phyloP scores from a whole-genome alignment of 2,329 filamentous ascomycete species.

The Calycina herbarum region DNA sequence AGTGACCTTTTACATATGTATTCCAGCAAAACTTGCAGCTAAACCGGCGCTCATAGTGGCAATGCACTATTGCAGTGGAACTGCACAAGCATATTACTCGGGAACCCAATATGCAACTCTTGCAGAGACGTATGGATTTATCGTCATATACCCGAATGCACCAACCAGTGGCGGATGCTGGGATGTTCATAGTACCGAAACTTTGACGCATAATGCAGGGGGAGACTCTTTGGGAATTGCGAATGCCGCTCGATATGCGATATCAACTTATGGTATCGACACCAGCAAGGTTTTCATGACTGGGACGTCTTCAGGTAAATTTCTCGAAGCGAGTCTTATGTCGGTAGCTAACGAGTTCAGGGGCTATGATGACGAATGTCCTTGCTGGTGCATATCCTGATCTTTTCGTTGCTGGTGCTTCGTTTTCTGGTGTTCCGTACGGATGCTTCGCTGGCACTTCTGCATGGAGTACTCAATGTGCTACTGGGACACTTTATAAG shows the following conservation, averaged over 20 bases:
- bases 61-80: slow-evolving; percentile 39
- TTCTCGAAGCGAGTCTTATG: no score
- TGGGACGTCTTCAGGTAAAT: slow-evolving; percentile 44
- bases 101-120: slow-evolving; percentile 51
- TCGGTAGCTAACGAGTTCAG: no score
- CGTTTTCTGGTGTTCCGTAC: slow-evolving; percentile 16
- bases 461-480: slow-evolving; percentile 33
- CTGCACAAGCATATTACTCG: slow-evolving; percentile 34
- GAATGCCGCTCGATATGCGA: slow-evolving; percentile 56
- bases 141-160: slow-evolving; percentile 56
- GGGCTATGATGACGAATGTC: slow-evolving; percentile 50
- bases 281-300: slow-evolving; percentile 52
- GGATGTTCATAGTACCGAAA: slow-evolving; percentile 53
- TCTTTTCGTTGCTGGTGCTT: slow-evolving; percentile 33
- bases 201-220: slow-evolving; percentile 55
- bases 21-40: slow-evolving; percentile 10
- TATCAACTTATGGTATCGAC: slow-evolving; percentile 51
- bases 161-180: slow-evolving; percentile 54
- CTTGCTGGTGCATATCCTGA: slow-evolving; percentile 46
- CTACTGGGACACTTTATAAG: slow-evolving; percentile 37
- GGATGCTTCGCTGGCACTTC: slow-evolving; percentile 35
- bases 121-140: slow-evolving; percentile 54
- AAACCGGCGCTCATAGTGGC: slow-evolving; percentile 20
- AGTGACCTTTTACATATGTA: slow-evolving; percentile 19
- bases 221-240: slow-evolving; percentile 55